Evolutionary conservation across 345 rosid genomes (phyloP), one percentile per base, ranked within the genome.

Genomic region (Salix koriyanagi): DNA sequence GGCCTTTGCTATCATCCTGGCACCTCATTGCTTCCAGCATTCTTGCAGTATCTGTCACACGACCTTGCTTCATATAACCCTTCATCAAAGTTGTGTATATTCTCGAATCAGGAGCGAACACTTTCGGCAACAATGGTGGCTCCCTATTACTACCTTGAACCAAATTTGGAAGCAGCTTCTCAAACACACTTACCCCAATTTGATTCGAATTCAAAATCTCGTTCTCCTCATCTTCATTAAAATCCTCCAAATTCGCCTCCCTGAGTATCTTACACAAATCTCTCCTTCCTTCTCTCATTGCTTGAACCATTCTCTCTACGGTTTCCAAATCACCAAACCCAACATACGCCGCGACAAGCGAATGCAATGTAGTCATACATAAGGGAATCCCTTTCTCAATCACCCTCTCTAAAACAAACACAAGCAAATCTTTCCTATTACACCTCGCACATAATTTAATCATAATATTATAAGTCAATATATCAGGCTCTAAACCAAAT

Each of bases 61-160:
- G 90, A 18, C 99, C 92, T 34, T 80, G 85, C 77, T 89, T 90
- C 99, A 95, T 95, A 71, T 94, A 94, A 77, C 98, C 98, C 86
- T 94, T 94, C 98, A 94, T 94, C 50, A 94, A 62, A 58, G 95
- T 94, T 0, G 98, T 91, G 86, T 92, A 94, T 34, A 91, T 88
- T 78, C 98, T 89, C 11, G 95, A 87, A 74, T 92, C 81, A 41
- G 97, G 98, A 7, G 87, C 76, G 77, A 83, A 94, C 12, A 66
- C 75, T 71, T 86, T 90, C 7, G 90, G 94, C 80, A 94, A 80
- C 86, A 92, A 80, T 12, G 91, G 94, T 4, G 97, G 85, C 75
- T 92, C 85, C 11, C 46, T 15, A 25, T 67, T 50, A 69, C 81
- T 72, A 2, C 84, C 87, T 37, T 80, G 70, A 60, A 72, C 69